phyloP scores from a whole-genome alignment of 805 yeast genomes.

The Monosporozyma solicola region DNA sequence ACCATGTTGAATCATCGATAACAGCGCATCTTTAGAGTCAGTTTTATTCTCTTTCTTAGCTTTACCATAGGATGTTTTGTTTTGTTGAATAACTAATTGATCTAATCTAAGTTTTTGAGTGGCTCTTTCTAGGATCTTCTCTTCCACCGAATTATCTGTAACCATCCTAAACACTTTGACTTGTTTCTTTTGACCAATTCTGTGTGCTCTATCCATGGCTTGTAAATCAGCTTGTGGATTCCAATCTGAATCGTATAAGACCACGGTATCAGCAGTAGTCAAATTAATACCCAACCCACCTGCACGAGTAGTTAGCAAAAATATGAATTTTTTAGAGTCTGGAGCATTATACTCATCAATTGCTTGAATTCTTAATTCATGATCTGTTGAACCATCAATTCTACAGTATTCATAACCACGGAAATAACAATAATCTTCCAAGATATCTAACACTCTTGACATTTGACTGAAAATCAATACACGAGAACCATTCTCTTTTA shows the following conservation, averaged over 20 bases:
- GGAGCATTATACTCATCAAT: conserved; percentile 78
- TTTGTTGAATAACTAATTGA: conserved; percentile 77
- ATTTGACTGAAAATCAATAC: conserved; percentile 75
- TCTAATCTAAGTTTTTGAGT: conserved; percentile 71
- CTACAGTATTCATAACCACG: conserved; percentile 65
- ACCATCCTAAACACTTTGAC: conserved; percentile 70
- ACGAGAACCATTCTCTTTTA: conserved; percentile 62
- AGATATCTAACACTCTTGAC: conserved; percentile 72
- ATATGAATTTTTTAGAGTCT: conserved; percentile 61
- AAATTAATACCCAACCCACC: conserved; percentile 85
- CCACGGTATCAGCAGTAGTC: conserved; percentile 72
- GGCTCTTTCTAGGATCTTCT: conserved; percentile 72
- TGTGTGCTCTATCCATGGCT: conserved; percentile 85
- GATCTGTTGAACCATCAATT: conserved; percentile 79
- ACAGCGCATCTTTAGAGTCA: conserved; percentile 56
- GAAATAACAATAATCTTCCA: conserved; percentile 71
- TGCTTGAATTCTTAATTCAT: conserved; percentile 62
- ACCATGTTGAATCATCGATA: conserved; percentile 78
- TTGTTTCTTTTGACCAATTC: conserved; percentile 81
- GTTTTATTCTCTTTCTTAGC: conserved; percentile 25
- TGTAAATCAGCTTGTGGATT: conserved; percentile 85
- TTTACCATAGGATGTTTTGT: conserved; percentile 32
- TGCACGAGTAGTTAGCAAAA: conserved; percentile 73
- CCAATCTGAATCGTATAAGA: conserved; percentile 77
- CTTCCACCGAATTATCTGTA: conserved; percentile 78